Evolutionary conservation across 257 asterid genomes (phyloP).

Genomic region (Nicotiana obtusifolia): DNA sequence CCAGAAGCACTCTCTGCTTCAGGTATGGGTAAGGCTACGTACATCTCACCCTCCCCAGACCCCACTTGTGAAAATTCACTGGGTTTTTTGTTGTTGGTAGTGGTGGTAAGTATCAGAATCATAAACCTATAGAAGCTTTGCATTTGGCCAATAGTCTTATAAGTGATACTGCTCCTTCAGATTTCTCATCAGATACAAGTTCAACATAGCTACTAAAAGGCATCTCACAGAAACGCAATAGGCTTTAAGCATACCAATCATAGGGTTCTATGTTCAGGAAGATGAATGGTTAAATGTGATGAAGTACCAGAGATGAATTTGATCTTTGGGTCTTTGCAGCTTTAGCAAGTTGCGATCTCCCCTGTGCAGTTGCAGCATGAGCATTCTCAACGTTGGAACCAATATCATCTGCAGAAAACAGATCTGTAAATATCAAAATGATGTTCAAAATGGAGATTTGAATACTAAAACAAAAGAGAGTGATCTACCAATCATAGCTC

Average conservation of each 20-base stretch:
- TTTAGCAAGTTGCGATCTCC: conserved; percentile 73
- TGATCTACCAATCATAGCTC: conserved; percentile 75
- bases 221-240: background rate
- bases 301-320: conserved; percentile 74
- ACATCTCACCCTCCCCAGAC: no score
- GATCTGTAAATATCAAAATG: background rate
- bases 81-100: no score
- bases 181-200: background rate
- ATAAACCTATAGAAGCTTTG: background rate
- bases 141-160: background rate
- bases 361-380: conserved; percentile 88
- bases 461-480: conserved; percentile 12
- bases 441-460: background rate
- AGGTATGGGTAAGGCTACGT: no score
- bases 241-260: background rate
- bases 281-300: background rate
- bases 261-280: background rate
- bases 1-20: no score
- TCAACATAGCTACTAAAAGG: background rate
- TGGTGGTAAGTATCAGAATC: background rate
- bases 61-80: no score
- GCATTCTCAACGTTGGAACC: conserved; percentile 76
- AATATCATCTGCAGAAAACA: conserved; percentile 57
- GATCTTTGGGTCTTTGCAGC: conserved; percentile 90
- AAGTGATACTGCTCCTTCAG: background rate